A percentile compares a stretch with the other conserved stretches of the same genome.
Evolutionary conservation across 257 asterid genomes (phyloP).

Genomic region (Phtheirospermum japonicum): DNA sequence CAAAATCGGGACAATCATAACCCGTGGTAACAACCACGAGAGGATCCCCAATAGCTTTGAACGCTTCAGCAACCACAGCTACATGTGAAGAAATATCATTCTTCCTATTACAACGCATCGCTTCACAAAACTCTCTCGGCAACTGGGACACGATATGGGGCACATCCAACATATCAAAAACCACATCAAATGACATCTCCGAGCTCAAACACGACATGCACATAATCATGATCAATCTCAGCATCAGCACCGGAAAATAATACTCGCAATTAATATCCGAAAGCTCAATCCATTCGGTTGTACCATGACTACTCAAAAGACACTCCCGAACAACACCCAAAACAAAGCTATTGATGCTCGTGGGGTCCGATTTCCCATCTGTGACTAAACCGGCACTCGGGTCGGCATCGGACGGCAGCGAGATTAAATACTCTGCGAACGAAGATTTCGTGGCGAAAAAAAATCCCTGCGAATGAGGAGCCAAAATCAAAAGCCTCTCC

Average conservation of each 20-base stretch:
- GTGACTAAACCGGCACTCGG: constrained; percentile 21
- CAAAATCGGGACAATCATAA: too few species aligned
- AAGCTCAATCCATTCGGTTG: constrained; percentile 35
- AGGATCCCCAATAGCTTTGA: constrained; percentile 48
- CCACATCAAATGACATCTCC: constrained; percentile 18
- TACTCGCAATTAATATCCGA: constrained; percentile 4
- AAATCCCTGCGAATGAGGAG: constrained; percentile 31
- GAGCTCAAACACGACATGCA: constrained; percentile 46
- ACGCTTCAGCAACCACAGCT: constrained; percentile 41
- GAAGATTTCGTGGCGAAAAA: constrained; percentile 49
- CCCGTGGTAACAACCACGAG: too few species aligned
- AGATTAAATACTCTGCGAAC: constrained; percentile 40
- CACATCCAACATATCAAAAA: constrained; percentile 19
- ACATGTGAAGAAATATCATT: neutral
- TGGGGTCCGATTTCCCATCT: neutral
- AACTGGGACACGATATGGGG: constrained; percentile 26
- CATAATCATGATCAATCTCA: constrained; percentile 44
- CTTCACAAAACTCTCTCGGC: constrained; percentile 36
- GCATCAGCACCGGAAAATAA: constrained; percentile 37
- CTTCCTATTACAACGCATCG: constrained; percentile 19
- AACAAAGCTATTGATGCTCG: constrained; percentile 18
- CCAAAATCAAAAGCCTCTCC: constrained; percentile 48
- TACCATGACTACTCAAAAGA: neutral
- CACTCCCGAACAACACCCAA: constrained; percentile 21
- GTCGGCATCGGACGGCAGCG: constrained; percentile 22